These are phyloP conservation scores for Botrytis paeoniae DNA, from an alignment of 2,329 filamentous ascomycete species.

Conservation along the genomic window DNA sequence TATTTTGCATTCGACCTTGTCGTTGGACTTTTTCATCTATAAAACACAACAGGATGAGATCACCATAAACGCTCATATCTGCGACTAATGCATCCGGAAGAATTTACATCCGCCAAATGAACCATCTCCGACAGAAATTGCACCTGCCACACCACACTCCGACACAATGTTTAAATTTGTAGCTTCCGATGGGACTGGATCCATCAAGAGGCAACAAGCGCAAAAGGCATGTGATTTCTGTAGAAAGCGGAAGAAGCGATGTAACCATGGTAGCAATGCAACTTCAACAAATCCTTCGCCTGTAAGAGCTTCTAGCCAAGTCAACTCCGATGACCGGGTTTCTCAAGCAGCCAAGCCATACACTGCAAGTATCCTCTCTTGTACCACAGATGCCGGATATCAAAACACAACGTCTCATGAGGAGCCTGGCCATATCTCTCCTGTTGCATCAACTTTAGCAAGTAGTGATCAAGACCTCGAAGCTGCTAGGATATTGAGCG, in stretches of 20 bases:
- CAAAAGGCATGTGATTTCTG: slow-evolving; percentile 56
- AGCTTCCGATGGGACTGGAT: slow-evolving; percentile 51
- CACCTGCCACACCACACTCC: neutral
- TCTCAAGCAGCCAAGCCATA: neutral
- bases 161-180: slow-evolving; percentile 54
- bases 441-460: slow-evolving; percentile 5
- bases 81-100: neutral
- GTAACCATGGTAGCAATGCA: slow-evolving; percentile 39
- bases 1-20: neutral
- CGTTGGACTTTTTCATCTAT: neutral
- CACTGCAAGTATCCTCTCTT: neutral
- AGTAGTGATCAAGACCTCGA: slow-evolving; percentile 19
- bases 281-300: neutral
- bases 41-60: neutral
- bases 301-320: neutral
- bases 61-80: neutral
- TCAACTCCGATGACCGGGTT: neutral
- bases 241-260: slow-evolving; percentile 42
- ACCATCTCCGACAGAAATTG: neutral
- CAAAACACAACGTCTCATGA: neutral
- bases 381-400: neutral
- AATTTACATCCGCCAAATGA: neutral
- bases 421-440: neutral
- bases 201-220: slow-evolving; percentile 55
- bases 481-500: slow-evolving; percentile 19